Evolutionary conservation across 257 asterid species (phyloP).

Genomic region (Gentiana dahurica): DNA sequence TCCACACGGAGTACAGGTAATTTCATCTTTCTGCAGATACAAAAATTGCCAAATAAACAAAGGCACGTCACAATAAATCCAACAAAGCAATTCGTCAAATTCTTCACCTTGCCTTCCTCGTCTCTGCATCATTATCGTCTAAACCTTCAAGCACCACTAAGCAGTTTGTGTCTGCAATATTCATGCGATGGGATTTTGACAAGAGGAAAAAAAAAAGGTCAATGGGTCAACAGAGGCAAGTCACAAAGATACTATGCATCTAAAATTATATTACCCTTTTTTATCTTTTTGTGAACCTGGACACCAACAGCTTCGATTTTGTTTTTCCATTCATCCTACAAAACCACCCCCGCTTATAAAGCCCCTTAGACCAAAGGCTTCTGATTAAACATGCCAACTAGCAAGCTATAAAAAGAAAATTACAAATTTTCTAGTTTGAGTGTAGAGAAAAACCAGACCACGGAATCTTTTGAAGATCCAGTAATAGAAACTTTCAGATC

Average conservation of each 20-base stretch:
- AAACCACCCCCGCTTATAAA: constrained; percentile 9
- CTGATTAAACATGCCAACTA: background rate
- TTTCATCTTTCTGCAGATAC: constrained; percentile 72
- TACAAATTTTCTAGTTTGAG: background rate
- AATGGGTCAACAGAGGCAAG: no score
- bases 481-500: constrained; percentile 52
- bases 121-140: constrained; percentile 50
- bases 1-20: constrained; percentile 78
- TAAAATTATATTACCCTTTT: constrained; percentile 37
- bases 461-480: constrained; percentile 39
- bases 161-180: constrained; percentile 64
- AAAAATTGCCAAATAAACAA: constrained; percentile 7
- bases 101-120: constrained; percentile 74
- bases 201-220: constrained; percentile 13
- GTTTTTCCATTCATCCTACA: constrained; percentile 60
- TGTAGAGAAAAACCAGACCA: constrained; percentile 28
- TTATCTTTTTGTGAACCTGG: constrained; percentile 51
- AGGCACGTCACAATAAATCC: constrained; percentile 5
- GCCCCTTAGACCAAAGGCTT: background rate
- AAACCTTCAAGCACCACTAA: constrained; percentile 45
- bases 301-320: constrained; percentile 77
- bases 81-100: constrained; percentile 14
- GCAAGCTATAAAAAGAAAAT: constrained; percentile 1
- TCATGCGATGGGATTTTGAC: constrained; percentile 8
- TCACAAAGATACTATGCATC: constrained; percentile 11